A percentile compares a stretch with the other conserved stretches of the same genome.
phyloP scores from a whole-genome alignment of 2,329 filamentous ascomycete species.

The Sporothrix inflata region DNA sequence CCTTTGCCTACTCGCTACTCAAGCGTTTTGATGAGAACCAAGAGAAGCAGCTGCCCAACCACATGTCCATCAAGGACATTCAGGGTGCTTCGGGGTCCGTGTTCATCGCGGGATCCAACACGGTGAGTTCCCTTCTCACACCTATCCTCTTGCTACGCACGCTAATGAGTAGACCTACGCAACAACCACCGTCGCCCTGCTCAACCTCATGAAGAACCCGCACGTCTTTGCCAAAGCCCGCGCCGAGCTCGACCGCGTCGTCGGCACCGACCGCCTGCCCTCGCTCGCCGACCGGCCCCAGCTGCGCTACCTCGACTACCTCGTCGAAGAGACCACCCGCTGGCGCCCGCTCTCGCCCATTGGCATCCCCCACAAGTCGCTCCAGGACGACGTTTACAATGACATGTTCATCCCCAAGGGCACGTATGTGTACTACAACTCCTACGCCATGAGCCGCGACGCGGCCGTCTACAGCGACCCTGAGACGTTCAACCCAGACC shows the following conservation, averaged over 20 bases:
- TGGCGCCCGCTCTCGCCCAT: slow-evolving; percentile 52
- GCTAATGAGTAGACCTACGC: slow-evolving; percentile 35
- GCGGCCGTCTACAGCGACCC: slow-evolving; percentile 47
- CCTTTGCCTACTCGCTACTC: slow-evolving; percentile 40
- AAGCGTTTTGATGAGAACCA: slow-evolving; percentile 38
- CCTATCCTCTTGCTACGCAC: not conserved
- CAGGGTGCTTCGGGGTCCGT: slow-evolving; percentile 54
- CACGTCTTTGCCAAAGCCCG: slow-evolving; percentile 53
- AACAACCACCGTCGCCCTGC: slow-evolving; percentile 45
- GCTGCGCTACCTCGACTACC: slow-evolving; percentile 49
- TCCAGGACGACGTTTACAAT: slow-evolving; percentile 59
- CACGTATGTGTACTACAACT: slow-evolving; percentile 48
- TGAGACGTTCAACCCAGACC: slow-evolving; percentile 51
- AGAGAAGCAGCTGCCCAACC: slow-evolving; percentile 38
- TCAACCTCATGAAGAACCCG: slow-evolving; percentile 49
- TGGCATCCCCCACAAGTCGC: slow-evolving; percentile 58
- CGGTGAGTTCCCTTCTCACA: slow-evolving; percentile 30
- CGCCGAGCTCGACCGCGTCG: slow-evolving; percentile 51
- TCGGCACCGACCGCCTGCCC: slow-evolving; percentile 50
- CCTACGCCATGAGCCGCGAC: slow-evolving; percentile 51
- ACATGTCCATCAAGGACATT: slow-evolving; percentile 49
- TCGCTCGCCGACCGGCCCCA: slow-evolving; percentile 48
- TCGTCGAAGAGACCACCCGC: slow-evolving; percentile 52
- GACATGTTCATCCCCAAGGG: slow-evolving; percentile 61
- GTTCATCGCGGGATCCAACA: slow-evolving; percentile 52